Conservation (phyloP, 1,139 yeast species). For the Yamadazyma buinensis region DNA sequence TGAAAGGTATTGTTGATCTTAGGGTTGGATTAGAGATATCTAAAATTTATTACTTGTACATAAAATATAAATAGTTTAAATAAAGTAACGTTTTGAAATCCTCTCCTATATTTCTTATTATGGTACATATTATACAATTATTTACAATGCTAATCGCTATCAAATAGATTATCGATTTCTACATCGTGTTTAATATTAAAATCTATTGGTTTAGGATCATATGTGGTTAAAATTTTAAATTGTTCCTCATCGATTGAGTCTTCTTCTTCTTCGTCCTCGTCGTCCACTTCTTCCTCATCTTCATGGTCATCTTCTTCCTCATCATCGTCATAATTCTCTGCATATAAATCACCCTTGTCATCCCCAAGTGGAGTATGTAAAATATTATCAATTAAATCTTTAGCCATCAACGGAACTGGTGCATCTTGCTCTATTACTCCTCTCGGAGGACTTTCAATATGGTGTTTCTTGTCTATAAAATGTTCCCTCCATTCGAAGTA, state of each 20-base stretch:
- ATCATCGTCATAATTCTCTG: neutral
- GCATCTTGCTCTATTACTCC: conserved; percentile 1
- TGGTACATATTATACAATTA: conserved; percentile 3
- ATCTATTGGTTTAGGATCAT: neutral
- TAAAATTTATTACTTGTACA: conserved; percentile 5
- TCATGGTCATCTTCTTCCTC: neutral
- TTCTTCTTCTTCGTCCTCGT: neutral
- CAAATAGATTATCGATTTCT: conserved; percentile 5
- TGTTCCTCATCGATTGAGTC: neutral
- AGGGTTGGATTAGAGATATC: too few species aligned
- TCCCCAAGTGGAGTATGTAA: too few species aligned
- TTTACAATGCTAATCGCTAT: conserved; percentile 4
- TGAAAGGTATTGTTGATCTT: too few species aligned
- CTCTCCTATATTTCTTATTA: too few species aligned
- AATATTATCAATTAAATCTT: too few species aligned
- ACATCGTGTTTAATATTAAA: conserved; percentile 1
- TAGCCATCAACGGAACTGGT: too few species aligned
- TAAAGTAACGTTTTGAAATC: too few species aligned
- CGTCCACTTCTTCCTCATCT: neutral
- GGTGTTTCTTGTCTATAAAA: conserved; percentile 21
- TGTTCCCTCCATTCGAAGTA: conserved; percentile 33
- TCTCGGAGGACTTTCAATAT: conserved; percentile 11
- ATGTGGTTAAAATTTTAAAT: neutral
- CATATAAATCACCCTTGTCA: too few species aligned
- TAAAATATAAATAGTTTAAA: too few species aligned